Base-by-base conservation (phyloP, 225 moss, liverwort and hornwort genomes). In the Marchantia polymorpha region DNA sequence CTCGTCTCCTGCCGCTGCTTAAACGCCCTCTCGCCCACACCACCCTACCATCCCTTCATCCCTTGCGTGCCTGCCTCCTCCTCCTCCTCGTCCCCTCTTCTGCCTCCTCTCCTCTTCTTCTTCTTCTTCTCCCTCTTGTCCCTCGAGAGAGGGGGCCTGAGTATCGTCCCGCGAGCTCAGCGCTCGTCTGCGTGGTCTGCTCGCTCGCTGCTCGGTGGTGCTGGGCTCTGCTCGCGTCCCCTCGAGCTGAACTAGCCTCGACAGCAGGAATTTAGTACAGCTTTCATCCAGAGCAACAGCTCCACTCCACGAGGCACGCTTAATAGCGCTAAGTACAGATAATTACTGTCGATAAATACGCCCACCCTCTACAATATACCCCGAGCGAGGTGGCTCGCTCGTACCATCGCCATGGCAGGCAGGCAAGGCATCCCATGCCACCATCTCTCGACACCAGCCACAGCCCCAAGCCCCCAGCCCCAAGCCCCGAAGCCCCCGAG, bases 271-370 rank as follows among this genome's bases (percentile, higher is more conserved):
- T 59, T 59, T 59, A 6, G 75, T 75, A 75, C 75, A 75, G 53
- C 58, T 75, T 75, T 59, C 58, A 75, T 75, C 58, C 75, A 75
- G 75, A 75, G 58, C 20, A 55, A 60, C 75, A 58, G 75, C 55
- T 75, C 58, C 75, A 46, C 75, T 75, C 29, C 75, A 75, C 75
- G 75, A 75, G 75, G 75, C 75, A 56, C 56, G 58, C 58, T 75
- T 75, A 58, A 75, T 75, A 58, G 60, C 46, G 30, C 8, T 58
- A 59, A 59, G 75, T 75, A 75, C 58, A 39, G 53, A 16, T 59
- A 29, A 75, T 59, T 59, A 75, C 16, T 56, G 19, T 54, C 23
- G 31, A 75, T 52, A 25, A 72, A 72, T 52, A 72, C 51, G 46
- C 39, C 27, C 17, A 69, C 22, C 69, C 17, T 47, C 39, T 51